These are phyloP conservation scores for Diaporthe longicolla DNA, from an alignment of 2,329 filamentous ascomycete species.

Conservation along the genomic window DNA sequence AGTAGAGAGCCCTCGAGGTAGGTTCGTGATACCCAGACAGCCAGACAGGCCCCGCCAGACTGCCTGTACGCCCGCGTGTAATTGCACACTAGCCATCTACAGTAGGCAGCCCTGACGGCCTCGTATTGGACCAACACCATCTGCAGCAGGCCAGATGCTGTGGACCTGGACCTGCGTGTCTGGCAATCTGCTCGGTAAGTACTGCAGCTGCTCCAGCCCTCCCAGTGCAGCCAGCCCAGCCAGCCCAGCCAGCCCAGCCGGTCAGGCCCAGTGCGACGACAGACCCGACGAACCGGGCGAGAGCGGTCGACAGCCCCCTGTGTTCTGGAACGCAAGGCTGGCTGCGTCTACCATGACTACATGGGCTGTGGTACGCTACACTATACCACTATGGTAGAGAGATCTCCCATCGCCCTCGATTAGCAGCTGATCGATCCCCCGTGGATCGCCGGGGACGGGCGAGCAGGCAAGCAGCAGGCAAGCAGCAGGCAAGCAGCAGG, in stretches of 20 bases:
- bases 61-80: not conserved
- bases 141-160: conserved; percentile 32
- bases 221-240: not conserved
- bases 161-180: conserved; percentile 13
- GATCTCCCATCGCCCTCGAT: conserved; percentile 32
- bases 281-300: conserved; percentile 31
- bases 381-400: conserved; percentile 24
- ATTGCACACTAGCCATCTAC: not conserved
- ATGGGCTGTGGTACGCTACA: conserved; percentile 2
- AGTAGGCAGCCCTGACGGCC: conserved; percentile 22
- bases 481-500: too few relatives aligned
- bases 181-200: not conserved
- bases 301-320: conserved; percentile 28
- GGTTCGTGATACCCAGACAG: not conserved
- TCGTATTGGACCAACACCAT: conserved; percentile 33
- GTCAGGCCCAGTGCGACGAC: conserved; percentile 21
- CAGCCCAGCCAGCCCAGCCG: conserved; percentile 7
- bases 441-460: conserved; percentile 15
- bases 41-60: too few relatives aligned
- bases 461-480: not conserved
- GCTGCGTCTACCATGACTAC: conserved; percentile 23
- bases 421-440: conserved; percentile 31
- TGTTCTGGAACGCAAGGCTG: conserved; percentile 29
- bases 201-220: not conserved
- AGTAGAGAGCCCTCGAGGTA: not conserved